phyloP scores from a whole-genome alignment of 2,329 filamentous ascomycete species.

The Venturia oleaginea region DNA sequence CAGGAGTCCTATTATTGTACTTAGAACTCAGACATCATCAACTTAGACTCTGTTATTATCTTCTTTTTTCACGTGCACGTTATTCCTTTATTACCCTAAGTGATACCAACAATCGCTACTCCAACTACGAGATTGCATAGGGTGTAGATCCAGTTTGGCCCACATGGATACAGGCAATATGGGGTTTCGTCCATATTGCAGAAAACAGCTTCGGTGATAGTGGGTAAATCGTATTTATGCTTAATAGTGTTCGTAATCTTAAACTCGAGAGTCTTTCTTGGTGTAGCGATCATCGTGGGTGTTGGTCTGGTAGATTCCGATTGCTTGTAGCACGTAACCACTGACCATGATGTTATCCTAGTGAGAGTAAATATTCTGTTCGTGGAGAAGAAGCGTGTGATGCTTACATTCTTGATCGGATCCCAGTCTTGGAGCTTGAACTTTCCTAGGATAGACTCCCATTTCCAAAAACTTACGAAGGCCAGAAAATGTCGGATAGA shows the following conservation, averaged over 20 bases:
- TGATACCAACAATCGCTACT: too few species aligned
- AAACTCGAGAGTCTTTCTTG: slow-evolving; percentile 9
- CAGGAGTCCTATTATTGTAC: too few species aligned
- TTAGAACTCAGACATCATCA: too few species aligned
- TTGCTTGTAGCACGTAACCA: slow-evolving; percentile 2
- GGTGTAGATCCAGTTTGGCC: slow-evolving; percentile 13
- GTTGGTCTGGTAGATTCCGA: slow-evolving; percentile 4
- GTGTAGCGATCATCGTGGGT: slow-evolving; percentile 7
- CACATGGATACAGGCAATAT: slow-evolving; percentile 9
- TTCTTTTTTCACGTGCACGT: too few species aligned
- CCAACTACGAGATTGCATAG: slow-evolving; percentile 13
- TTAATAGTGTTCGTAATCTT: not conserved
- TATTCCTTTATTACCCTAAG: too few species aligned
- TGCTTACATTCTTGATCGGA: slow-evolving; percentile 16
- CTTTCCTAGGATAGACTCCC: slow-evolving; percentile 18
- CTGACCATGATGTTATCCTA: slow-evolving; percentile 11
- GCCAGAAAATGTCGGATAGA: too few species aligned
- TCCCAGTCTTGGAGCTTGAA: slow-evolving; percentile 13
- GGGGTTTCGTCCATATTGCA: slow-evolving; percentile 31
- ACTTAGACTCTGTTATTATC: too few species aligned
- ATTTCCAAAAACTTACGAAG: slow-evolving; percentile 10
- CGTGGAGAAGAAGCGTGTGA: slow-evolving; percentile 28
- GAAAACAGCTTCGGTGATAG: slow-evolving; percentile 24
- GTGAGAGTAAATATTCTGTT: not conserved
- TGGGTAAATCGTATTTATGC: slow-evolving; percentile 6